Evolutionary conservation across 2,329 filamentous ascomycete species (phyloP).

Genomic region (Chrysoporthe cubensis): DNA sequence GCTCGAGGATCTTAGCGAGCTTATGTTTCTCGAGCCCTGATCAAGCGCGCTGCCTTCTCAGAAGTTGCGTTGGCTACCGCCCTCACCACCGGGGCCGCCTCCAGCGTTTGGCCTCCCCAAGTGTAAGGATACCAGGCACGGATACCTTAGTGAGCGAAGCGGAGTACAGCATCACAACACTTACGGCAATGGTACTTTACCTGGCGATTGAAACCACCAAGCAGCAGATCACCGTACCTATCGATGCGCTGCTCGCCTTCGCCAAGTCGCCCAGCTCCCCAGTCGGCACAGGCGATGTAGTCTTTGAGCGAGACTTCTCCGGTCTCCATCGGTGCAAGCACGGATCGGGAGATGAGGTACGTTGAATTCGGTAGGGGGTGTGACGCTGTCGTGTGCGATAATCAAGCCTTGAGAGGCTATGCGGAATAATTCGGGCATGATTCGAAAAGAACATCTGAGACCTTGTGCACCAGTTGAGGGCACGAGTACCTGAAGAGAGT

Average conservation of each 20-base stretch:
- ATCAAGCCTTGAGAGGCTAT: neutral
- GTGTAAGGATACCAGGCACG: too few relatives aligned
- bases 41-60: constrained; percentile 1
- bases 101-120: neutral
- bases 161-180: too few relatives aligned
- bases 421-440: neutral
- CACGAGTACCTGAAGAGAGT: too few relatives aligned
- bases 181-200: too few relatives aligned
- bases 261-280: too few relatives aligned
- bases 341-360: constrained; percentile 8
- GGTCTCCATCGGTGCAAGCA: constrained; percentile 15
- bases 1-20: constrained; percentile 12
- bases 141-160: too few relatives aligned
- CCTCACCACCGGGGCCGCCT: constrained; percentile 29
- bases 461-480: too few relatives aligned
- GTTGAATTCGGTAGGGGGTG: constrained; percentile 9
- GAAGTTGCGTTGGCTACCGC: constrained; percentile 31
- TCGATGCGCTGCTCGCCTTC: too few relatives aligned
- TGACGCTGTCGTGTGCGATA: constrained; percentile 8
- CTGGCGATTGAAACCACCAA: too few relatives aligned
- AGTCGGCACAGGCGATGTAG: too few relatives aligned
- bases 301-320: too few relatives aligned
- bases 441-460: neutral
- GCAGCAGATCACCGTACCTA: too few relatives aligned
- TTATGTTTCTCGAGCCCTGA: neutral